A percentile compares a stretch with the other conserved stretches of the same genome.
phyloP scores from a whole-genome alignment of 768 basidiomycete species.

The Tylopilus felleus region DNA sequence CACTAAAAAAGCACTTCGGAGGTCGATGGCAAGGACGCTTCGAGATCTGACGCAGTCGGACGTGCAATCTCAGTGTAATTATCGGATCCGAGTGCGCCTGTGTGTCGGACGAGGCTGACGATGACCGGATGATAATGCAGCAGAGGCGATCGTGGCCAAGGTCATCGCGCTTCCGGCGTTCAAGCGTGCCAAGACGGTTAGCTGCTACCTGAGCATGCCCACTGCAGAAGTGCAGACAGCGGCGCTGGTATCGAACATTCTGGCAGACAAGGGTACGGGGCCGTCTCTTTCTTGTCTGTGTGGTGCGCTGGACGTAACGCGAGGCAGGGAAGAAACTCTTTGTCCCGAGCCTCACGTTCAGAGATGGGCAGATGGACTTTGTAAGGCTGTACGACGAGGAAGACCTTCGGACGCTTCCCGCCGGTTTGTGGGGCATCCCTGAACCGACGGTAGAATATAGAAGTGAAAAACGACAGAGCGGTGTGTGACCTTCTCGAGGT shows the following conservation, averaged over 20 bases:
- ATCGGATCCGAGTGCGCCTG: neutral
- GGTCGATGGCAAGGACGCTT: slow-evolving; percentile 44
- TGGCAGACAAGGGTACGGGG: slow-evolving; percentile 48
- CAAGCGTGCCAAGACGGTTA: slow-evolving; percentile 44
- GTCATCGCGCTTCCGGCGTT: slow-evolving; percentile 54
- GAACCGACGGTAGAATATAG: slow-evolving; percentile 53
- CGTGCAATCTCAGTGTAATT: slow-evolving; percentile 60
- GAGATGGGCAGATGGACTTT: slow-evolving; percentile 57
- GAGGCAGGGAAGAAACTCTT: slow-evolving; percentile 59
- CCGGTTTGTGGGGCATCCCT: slow-evolving; percentile 72
- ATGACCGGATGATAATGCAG: slow-evolving; percentile 3
- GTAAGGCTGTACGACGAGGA: slow-evolving; percentile 55
- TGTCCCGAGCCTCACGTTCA: slow-evolving; percentile 60
- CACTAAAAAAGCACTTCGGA: slow-evolving; percentile 56
- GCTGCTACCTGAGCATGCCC: slow-evolving; percentile 84
- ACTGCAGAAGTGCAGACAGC: slow-evolving; percentile 63
- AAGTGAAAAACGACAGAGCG: slow-evolving; percentile 44
- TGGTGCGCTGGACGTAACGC: neutral
- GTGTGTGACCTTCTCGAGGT: slow-evolving; percentile 39
- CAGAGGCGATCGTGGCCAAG: slow-evolving; percentile 39
- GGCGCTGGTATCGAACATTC: slow-evolving; percentile 46
- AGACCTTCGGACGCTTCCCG: slow-evolving; percentile 56
- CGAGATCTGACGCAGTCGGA: slow-evolving; percentile 40
- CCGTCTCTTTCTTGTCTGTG: neutral
- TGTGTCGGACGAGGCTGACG: neutral